Evolutionary conservation across 2,329 filamentous ascomycete species (phyloP).

Genomic region (Tolypocladium tropicale): DNA sequence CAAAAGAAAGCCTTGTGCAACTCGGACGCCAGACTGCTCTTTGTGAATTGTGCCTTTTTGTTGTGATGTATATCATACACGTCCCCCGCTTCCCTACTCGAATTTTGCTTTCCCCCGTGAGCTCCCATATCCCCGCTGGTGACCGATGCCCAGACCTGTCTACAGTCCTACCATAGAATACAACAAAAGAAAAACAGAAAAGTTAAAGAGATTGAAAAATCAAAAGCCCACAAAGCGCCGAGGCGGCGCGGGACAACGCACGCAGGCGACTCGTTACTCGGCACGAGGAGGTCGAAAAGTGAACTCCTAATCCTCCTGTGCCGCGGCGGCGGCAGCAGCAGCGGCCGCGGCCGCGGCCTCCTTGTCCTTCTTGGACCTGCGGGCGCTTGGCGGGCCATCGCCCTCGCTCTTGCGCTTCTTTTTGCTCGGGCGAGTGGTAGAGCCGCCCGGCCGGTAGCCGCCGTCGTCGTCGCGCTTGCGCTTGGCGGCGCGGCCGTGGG

Average conservation of each 20-base stretch:
- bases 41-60: neutral
- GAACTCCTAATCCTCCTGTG: slow-evolving; percentile 20
- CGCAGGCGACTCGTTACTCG: neutral
- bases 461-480: slow-evolving; percentile 50
- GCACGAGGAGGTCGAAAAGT: neutral
- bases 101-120: neutral
- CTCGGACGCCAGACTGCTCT: neutral
- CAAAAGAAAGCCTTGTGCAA: neutral
- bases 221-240: too few species aligned
- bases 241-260: neutral
- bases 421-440: slow-evolving; percentile 41
- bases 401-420: slow-evolving; percentile 49
- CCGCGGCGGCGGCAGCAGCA: slow-evolving; percentile 5
- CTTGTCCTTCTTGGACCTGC: slow-evolving; percentile 25
- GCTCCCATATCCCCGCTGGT: neutral
- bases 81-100: neutral
- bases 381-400: slow-evolving; percentile 23
- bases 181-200: neutral
- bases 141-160: neutral
- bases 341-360: slow-evolving; percentile 3
- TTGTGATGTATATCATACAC: neutral
- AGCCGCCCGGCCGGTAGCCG: slow-evolving; percentile 49
- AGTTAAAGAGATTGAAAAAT: too few species aligned
- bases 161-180: neutral
- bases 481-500: slow-evolving; percentile 22